phyloP scores from a whole-genome alignment of 2,329 filamentous ascomycete species.

The Phoma sp. region DNA sequence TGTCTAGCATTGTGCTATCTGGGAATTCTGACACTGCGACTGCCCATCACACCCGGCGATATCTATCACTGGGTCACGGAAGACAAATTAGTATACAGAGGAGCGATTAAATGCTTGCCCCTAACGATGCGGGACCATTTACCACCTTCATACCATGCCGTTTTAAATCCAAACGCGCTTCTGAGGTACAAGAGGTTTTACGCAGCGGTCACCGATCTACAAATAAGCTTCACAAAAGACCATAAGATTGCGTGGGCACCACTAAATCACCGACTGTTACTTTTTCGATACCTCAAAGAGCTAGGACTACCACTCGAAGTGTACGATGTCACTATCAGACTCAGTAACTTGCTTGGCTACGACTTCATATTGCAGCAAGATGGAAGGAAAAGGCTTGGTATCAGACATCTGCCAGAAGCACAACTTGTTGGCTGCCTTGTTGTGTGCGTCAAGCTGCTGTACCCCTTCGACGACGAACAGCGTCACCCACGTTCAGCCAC shows the following conservation, averaged over 20 bases:
- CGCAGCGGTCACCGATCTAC: conserved; percentile 65
- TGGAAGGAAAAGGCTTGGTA: conserved; percentile 25
- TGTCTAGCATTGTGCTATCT: conserved; percentile 81
- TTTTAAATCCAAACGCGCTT: conserved; percentile 61
- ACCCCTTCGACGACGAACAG: conserved; percentile 70
- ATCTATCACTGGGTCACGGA: conserved; percentile 70
- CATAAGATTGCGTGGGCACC: conserved; percentile 75
- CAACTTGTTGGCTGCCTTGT: conserved; percentile 74
- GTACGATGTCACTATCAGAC: conserved; percentile 64
- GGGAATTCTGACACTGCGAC: conserved; percentile 73
- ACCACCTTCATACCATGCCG: conserved; percentile 65
- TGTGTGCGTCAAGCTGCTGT: conserved; percentile 78
- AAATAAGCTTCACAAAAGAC: conserved; percentile 68
- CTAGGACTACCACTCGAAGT: conserved; percentile 78
- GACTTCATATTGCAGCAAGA: conserved; percentile 64
- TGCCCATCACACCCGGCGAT: conserved; percentile 78
- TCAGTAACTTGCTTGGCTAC: conserved; percentile 60
- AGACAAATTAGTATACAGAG: conserved; percentile 74
- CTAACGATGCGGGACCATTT: conserved; percentile 70
- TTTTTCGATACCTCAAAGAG: conserved; percentile 73
- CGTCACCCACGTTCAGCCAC: conserved; percentile 58
- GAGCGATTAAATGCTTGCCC: conserved; percentile 65
- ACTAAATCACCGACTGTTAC: conserved; percentile 71
- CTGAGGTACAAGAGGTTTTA: conserved; percentile 67
- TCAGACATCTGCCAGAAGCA: conserved; percentile 67